Base-by-base conservation (phyloP, 2,329 filamentous ascomycete genomes). In the Parastagonospora avenae region DNA sequence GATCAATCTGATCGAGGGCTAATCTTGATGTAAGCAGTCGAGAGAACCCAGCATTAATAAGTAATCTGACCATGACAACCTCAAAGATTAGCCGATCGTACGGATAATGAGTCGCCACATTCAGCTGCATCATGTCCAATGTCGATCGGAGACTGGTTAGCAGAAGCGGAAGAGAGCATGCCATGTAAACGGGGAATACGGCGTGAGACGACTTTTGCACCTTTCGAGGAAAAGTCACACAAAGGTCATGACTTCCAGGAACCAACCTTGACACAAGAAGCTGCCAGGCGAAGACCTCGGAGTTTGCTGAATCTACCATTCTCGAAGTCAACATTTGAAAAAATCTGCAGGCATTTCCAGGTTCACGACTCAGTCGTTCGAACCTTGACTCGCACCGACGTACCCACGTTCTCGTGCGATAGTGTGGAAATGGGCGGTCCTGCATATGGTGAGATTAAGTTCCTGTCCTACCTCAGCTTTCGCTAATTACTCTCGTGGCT, bases 281-380 rank as follows among this genome's bases (percentile, higher is more conserved):
- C 19, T 3, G 5, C 8, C 4, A 32, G 19, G 4, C 30, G 9
- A 38, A 19, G 8, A 29, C 30, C 10, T 31, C 28, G 42, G 24
- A 36, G 44, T 14, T 19, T 55, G 12, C 48, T 49, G 2, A 38
- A 39, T 31, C 15, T 62, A 7, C 59, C 59, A 7, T 62, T 60
- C 16, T 39, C 46, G 4, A 4, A 30, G 29, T 12, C 46, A 2
- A 60, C 54, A 5, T 61, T 63, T 30, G n/a, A 46, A 15, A 19
- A 10, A 4, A 52, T 62, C 0, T 40, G 52, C 11, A 11, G 41
- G 11, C 30, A n/a, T 8, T 54, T 62, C 24, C 46, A 50, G 10
- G 42, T 54, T 4, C 58, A 63, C 38, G 42, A 43, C 15, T 60
- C 60, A 4, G 57, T 62, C 14, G 37, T 50, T 9, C 46, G 56